Evolutionary conservation across 139 green algal species (phyloP).

Genomic region (Auxenochlorella protothecoides): DNA sequence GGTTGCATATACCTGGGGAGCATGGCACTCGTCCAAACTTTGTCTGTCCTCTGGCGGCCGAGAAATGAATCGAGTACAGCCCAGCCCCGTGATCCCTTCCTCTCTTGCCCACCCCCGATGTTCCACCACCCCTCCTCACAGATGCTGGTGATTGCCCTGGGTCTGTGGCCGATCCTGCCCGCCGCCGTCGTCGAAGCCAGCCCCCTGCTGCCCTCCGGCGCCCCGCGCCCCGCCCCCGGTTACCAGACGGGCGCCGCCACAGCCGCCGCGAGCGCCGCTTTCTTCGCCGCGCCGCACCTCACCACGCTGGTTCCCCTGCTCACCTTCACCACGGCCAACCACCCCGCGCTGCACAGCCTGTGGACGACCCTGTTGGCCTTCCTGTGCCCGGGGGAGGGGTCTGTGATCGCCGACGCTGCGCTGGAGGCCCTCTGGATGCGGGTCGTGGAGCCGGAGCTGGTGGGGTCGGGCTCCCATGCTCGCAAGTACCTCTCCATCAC

Average conservation of each 20-base stretch:
- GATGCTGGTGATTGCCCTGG: conserved; percentile 48
- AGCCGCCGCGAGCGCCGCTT: conserved; percentile 9
- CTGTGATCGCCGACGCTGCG: conserved; percentile 27
- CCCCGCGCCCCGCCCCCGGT: not conserved
- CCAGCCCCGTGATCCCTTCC: too few relatives aligned
- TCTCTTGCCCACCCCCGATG: too few relatives aligned
- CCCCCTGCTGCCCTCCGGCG: conserved; percentile 35
- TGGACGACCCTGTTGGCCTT: conserved; percentile 58
- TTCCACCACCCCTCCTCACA: conserved; percentile 5
- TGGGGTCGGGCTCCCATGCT: conserved; percentile 44
- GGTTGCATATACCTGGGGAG: too few relatives aligned
- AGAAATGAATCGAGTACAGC: too few relatives aligned
- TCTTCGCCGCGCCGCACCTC: conserved; percentile 41
- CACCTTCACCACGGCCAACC: conserved; percentile 20
- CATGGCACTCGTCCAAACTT: too few relatives aligned
- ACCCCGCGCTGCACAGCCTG: conserved; percentile 54
- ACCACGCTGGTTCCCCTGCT: conserved; percentile 34
- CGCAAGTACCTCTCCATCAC: conserved; percentile 59
- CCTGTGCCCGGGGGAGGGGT: conserved; percentile 38
- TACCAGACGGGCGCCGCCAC: not conserved
- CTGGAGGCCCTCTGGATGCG: conserved; percentile 43
- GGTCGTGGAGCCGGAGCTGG: conserved; percentile 46
- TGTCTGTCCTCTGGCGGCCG: too few relatives aligned
- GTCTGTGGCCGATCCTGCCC: conserved; percentile 52
- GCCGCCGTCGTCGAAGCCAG: conserved; percentile 11